These are phyloP conservation scores for Hibiscus mutabilis DNA, from an alignment of 345 rosid genomes.

Conservation along the genomic window DNA sequence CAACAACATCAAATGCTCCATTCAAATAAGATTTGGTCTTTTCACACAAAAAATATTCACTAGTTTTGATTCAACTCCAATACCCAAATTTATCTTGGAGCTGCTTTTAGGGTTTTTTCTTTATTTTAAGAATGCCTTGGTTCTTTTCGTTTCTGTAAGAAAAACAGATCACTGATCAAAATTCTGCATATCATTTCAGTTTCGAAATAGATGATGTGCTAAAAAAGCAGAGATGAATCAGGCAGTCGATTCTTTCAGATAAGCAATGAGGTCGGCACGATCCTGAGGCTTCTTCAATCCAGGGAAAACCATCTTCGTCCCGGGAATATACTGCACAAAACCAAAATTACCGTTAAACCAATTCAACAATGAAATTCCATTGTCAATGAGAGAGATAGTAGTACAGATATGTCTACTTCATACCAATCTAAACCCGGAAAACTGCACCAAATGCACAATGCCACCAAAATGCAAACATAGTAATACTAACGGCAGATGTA, in stretches of 20 bases:
- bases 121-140: constrained; percentile 13
- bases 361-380: not conserved
- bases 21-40: not conserved
- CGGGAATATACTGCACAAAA: constrained; percentile 57
- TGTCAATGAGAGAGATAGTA: not conserved
- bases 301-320: constrained; percentile 85
- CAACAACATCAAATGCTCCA: not conserved
- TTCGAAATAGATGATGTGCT: not conserved
- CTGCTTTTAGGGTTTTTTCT: not conserved
- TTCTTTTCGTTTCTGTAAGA: not conserved
- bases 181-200: not conserved
- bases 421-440: not conserved
- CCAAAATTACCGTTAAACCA: not conserved
- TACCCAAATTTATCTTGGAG: not conserved
- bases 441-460: not conserved
- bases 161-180: not conserved
- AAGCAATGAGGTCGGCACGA: constrained; percentile 71
- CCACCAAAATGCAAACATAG: not conserved
- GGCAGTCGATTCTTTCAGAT: constrained; percentile 62
- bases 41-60: not conserved
- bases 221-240: constrained; percentile 10
- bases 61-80: not conserved
- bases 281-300: constrained; percentile 84
- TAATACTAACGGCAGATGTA: not conserved
- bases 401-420: not conserved